A percentile compares a stretch with the other conserved stretches of the same genome.
Evolutionary conservation across 1,284 basidiomycete species (phyloP).

Genomic region (Boletus mariae): DNA sequence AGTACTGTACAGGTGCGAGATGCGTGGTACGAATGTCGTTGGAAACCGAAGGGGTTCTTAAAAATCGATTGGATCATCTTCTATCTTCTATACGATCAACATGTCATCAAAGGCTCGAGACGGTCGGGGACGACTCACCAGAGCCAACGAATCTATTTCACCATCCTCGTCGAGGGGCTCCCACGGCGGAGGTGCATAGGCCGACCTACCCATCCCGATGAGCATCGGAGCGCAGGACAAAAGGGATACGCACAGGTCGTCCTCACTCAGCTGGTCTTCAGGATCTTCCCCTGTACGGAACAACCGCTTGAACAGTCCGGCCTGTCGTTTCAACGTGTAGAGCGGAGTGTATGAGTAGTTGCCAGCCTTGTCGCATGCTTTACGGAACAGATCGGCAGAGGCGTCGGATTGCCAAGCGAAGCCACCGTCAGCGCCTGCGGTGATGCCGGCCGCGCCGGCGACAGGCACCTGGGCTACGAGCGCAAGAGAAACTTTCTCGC

Average conservation of each 20-base stretch:
- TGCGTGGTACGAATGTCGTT: background rate
- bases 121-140: background rate
- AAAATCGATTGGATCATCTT: background rate
- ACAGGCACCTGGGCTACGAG: conserved; percentile 13
- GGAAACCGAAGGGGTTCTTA: background rate
- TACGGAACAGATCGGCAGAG: conserved; percentile 17
- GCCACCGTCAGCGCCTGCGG: conserved; percentile 1
- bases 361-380: conserved; percentile 10
- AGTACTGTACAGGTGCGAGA: background rate
- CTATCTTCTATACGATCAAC: background rate
- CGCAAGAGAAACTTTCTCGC: conserved; percentile 25
- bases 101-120: background rate
- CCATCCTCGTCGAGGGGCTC: conserved; percentile 28
- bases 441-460: conserved; percentile 2
- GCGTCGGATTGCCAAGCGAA: conserved; percentile 20
- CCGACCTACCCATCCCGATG: conserved; percentile 18
- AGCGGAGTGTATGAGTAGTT: conserved; percentile 25
- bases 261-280: background rate
- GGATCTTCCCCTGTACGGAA: conserved; percentile 10
- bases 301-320: background rate
- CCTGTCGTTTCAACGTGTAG: conserved; percentile 19
- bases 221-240: background rate
- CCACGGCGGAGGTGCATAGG: conserved; percentile 17
- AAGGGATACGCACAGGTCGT: conserved; percentile 7
- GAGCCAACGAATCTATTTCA: conserved; percentile 14